These are phyloP conservation scores for Ascochyta lentis DNA, from an alignment of 2,329 filamentous ascomycete genomes.

Conservation along the genomic window DNA sequence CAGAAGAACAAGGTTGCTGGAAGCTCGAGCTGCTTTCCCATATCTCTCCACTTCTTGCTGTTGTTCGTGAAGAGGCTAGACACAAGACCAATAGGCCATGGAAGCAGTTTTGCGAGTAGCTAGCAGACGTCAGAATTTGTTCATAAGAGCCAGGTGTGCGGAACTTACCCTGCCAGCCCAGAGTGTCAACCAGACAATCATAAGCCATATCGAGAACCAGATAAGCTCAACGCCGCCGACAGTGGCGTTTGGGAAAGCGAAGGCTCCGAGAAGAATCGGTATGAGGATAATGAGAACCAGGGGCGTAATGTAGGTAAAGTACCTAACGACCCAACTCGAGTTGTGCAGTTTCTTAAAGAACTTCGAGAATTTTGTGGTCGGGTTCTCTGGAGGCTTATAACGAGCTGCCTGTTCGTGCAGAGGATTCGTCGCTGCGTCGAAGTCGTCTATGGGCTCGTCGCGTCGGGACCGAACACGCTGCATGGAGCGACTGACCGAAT, in stretches of 20 bases:
- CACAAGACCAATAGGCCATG: conserved; percentile 66
- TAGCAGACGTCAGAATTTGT: conserved; percentile 31
- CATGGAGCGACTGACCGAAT: conserved; percentile 54
- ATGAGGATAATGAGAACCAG: conserved; percentile 69
- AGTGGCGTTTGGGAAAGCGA: conserved; percentile 65
- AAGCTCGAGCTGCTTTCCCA: conserved; percentile 84
- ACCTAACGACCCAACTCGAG: conserved; percentile 71
- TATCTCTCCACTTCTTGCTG: conserved; percentile 90
- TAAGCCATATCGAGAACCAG: conserved; percentile 96
- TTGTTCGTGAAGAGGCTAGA: conserved; percentile 84
- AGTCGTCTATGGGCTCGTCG: conserved; percentile 68
- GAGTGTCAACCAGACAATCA: conserved; percentile 89
- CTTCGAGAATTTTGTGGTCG: conserved; percentile 66
- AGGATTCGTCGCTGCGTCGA: conserved; percentile 71
- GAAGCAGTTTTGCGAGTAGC: conserved; percentile 69
- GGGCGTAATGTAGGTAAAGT: conserved; percentile 74
- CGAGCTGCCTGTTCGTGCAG: conserved; percentile 70
- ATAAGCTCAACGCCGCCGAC: conserved; percentile 78
- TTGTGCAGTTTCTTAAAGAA: conserved; percentile 70
- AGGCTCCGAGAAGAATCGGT: conserved; percentile 69
- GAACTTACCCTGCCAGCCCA: conserved; percentile 72
- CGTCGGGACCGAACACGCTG: conserved; percentile 60
- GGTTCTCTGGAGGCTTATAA: conserved; percentile 70
- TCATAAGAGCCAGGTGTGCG: neutral
- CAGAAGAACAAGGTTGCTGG: conserved; percentile 89